Evolutionary conservation across 306 rosid genomes (phyloP).

Genomic region (Cucurbita pepo): DNA sequence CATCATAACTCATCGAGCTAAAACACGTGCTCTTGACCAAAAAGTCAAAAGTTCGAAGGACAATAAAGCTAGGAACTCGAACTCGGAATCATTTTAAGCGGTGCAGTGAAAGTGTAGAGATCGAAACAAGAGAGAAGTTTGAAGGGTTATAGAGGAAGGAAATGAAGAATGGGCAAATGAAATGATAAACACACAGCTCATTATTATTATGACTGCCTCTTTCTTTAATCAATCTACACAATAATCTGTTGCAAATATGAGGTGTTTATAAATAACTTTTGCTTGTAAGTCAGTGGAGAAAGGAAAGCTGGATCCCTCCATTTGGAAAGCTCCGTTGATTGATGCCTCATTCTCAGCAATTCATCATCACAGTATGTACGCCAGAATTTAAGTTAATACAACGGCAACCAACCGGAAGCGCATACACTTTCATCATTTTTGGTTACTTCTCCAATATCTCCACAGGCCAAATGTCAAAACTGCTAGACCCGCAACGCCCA

Average conservation of each 20-base stretch:
- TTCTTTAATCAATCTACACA: neutral
- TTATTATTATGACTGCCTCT: neutral
- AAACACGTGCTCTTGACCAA: no score
- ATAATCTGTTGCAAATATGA: neutral
- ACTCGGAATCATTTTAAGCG: no score
- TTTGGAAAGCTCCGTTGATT: neutral
- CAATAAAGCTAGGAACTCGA: no score
- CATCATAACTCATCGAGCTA: no score
- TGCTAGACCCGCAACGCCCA: constrained; percentile 41
- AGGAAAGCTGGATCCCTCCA: neutral
- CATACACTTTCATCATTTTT: neutral
- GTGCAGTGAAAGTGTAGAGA: neutral
- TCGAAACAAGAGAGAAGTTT: neutral
- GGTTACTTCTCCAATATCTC: constrained; percentile 44
- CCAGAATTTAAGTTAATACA: neutral
- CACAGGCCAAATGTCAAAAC: constrained; percentile 49
- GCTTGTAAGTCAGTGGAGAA: neutral
- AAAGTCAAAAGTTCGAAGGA: no score
- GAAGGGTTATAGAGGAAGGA: neutral
- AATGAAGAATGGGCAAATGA: neutral
- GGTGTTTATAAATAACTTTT: neutral
- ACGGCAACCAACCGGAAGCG: neutral
- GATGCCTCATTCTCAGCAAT: neutral
- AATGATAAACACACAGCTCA: no score
- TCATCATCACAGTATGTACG: neutral